Evolutionary conservation across 2,329 filamentous ascomycete genomes (phyloP).

Genomic region (Aureobasidium leucospermi): DNA sequence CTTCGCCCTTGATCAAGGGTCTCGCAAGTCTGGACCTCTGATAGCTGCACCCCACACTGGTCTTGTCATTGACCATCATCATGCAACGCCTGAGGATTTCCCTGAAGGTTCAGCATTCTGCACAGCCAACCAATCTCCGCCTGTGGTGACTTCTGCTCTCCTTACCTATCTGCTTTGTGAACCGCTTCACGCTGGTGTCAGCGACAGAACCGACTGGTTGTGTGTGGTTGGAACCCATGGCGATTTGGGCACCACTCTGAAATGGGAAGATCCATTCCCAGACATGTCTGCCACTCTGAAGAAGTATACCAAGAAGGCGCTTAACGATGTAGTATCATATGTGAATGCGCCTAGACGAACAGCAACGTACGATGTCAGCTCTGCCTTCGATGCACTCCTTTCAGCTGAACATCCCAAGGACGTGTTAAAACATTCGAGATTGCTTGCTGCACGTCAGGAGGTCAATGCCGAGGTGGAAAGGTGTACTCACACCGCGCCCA

Average conservation of each 20-base stretch:
- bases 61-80: constrained; percentile 60
- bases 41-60: constrained; percentile 44
- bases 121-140: constrained; percentile 56
- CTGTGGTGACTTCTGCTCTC: constrained; percentile 57
- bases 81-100: constrained; percentile 49
- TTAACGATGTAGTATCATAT: constrained; percentile 57
- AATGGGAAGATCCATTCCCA: constrained; percentile 60
- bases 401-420: constrained; percentile 44
- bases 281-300: constrained; percentile 57
- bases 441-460: constrained; percentile 50
- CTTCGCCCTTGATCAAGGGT: constrained; percentile 61
- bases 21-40: constrained; percentile 47
- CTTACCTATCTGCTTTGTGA: constrained; percentile 59
- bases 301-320: constrained; percentile 51
- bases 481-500: constrained; percentile 55
- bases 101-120: constrained; percentile 49
- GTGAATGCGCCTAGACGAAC: constrained; percentile 60
- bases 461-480: constrained; percentile 55
- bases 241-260: constrained; percentile 56
- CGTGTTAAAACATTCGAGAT: constrained; percentile 41
- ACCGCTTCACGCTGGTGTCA: constrained; percentile 46
- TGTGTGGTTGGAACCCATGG: constrained; percentile 60
- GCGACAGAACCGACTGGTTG: constrained; percentile 50
- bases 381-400: constrained; percentile 54
- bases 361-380: constrained; percentile 51